Percentiles rank a stretch among this genome's conserved stretches.
Evolutionary conservation across 2,329 filamentous ascomycete species (phyloP).

Genomic region (Epichloe uncinata): DNA sequence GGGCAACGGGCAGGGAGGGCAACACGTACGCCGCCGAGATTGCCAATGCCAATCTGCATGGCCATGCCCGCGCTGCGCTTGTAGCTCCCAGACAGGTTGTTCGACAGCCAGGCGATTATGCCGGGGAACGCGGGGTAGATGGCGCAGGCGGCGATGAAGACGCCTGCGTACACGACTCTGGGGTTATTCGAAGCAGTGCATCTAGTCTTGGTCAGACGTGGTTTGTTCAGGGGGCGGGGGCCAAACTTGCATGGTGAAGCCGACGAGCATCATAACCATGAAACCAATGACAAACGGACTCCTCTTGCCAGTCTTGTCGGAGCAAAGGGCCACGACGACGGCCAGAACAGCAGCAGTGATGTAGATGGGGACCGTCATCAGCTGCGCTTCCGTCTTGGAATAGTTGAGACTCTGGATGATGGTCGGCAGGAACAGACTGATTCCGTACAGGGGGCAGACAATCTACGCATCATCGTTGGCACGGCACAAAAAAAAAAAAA

Average conservation of each 20-base stretch:
- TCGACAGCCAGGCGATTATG: constrained; percentile 64
- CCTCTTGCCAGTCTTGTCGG: constrained; percentile 39
- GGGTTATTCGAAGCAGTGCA: constrained; percentile 45
- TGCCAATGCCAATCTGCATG: constrained; percentile 48
- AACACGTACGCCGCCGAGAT: constrained; percentile 37
- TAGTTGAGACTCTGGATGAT: constrained; percentile 50
- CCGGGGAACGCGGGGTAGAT: constrained; percentile 74
- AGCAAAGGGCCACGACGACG: constrained; percentile 38
- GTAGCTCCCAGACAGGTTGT: constrained; percentile 55
- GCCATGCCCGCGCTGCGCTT: constrained; percentile 57
- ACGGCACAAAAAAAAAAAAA: no score
- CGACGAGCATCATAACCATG: constrained; percentile 35
- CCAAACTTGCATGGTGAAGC: no score
- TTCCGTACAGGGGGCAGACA: constrained; percentile 40
- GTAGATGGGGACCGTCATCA: constrained; percentile 49
- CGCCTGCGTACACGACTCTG: constrained; percentile 55
- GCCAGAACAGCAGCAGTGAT: constrained; percentile 50
- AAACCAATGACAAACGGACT: constrained; percentile 42
- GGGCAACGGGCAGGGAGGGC: no score
- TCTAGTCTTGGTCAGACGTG: no score
- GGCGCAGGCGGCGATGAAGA: constrained; percentile 62
- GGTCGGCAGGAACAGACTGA: constrained; percentile 48
- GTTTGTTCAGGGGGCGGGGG: no score
- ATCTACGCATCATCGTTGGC: constrained; percentile 19
- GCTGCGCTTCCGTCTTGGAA: constrained; percentile 40